Percentiles rank a stretch among this genome's conserved stretches.
Evolutionary conservation across 768 basidiomycete species (phyloP).

Genomic region (Tricholoma bakamatsutake): DNA sequence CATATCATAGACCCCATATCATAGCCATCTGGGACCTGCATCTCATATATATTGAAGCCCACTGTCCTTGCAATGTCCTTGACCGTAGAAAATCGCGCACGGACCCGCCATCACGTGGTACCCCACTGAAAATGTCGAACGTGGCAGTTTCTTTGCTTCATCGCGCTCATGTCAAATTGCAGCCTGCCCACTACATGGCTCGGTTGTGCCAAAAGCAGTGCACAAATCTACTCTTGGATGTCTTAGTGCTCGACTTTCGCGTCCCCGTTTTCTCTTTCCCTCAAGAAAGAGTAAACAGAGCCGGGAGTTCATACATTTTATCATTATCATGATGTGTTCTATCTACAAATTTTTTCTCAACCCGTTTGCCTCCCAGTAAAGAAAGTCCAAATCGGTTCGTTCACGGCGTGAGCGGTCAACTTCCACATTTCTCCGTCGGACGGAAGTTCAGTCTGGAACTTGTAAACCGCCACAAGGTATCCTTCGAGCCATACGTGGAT

Average conservation of each 20-base stretch:
- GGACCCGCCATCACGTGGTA: conserved; percentile 1
- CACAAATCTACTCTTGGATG: conserved; percentile 14
- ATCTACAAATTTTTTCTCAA: neutral
- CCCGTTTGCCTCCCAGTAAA: neutral
- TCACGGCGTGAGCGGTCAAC: too few relatives aligned
- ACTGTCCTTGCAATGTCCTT: too few relatives aligned
- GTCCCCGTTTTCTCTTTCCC: conserved; percentile 8
- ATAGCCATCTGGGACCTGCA: too few relatives aligned
- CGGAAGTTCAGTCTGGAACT: too few relatives aligned
- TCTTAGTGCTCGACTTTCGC: conserved; percentile 17
- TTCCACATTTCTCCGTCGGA: too few relatives aligned
- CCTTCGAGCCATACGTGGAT: too few relatives aligned
- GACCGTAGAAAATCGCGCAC: neutral
- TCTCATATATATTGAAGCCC: too few relatives aligned
- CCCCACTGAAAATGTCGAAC: neutral
- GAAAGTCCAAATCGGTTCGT: neutral
- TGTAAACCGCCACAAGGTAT: too few relatives aligned
- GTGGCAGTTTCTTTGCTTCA: neutral
- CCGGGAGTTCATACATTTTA: conserved; percentile 15
- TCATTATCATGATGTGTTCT: neutral
- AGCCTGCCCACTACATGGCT: conserved; percentile 5
- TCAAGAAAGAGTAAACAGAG: conserved; percentile 9
- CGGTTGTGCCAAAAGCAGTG: conserved; percentile 19
- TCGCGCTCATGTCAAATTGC: conserved; percentile 20
- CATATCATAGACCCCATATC: too few relatives aligned